Conservation (phyloP, 2,329 filamentous ascomycete species). For the Bipolaris victoriae region DNA sequence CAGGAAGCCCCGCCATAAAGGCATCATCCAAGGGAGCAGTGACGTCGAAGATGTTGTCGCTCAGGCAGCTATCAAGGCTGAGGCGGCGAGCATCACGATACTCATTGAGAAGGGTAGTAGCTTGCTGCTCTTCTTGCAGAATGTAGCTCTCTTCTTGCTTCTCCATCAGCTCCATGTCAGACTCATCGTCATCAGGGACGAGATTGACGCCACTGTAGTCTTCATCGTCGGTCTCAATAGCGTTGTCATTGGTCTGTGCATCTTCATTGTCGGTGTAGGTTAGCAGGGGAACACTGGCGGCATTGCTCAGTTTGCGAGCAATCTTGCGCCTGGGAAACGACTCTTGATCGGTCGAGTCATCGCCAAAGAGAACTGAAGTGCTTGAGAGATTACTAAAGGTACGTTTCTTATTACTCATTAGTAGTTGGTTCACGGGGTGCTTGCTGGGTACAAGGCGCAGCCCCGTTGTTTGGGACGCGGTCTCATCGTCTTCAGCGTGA, state of each 20-base stretch:
- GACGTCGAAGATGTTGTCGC: constrained; percentile 44
- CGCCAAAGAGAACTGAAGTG: constrained; percentile 47
- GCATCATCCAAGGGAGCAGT: constrained; percentile 35
- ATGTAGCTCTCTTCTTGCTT: constrained; percentile 80
- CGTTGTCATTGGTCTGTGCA: constrained; percentile 39
- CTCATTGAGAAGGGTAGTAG: constrained; percentile 38
- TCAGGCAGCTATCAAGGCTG: constrained; percentile 43
- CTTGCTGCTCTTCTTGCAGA: constrained; percentile 51
- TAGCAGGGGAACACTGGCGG: constrained; percentile 41
- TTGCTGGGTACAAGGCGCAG: constrained; percentile 33
- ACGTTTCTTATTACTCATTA: constrained; percentile 47
- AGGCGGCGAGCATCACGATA: constrained; percentile 44
- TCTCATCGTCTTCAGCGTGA: constrained; percentile 39
- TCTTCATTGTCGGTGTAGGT: constrained; percentile 41
- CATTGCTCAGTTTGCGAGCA: constrained; percentile 45
- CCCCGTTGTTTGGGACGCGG: constrained; percentile 37
- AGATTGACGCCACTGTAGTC: constrained; percentile 78
- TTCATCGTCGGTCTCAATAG: constrained; percentile 49
- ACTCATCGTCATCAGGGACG: constrained; percentile 74
- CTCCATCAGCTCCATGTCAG: constrained; percentile 79
- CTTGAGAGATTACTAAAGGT: constrained; percentile 50
- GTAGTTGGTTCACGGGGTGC: constrained; percentile 35
- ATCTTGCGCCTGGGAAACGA: constrained; percentile 49
- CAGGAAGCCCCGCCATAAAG: constrained; percentile 35
- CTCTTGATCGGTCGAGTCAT: constrained; percentile 39